These are phyloP conservation scores for Pseudogymnoascus sp. DNA, from an alignment of 2,329 filamentous ascomycete species.

Conservation along the genomic window DNA sequence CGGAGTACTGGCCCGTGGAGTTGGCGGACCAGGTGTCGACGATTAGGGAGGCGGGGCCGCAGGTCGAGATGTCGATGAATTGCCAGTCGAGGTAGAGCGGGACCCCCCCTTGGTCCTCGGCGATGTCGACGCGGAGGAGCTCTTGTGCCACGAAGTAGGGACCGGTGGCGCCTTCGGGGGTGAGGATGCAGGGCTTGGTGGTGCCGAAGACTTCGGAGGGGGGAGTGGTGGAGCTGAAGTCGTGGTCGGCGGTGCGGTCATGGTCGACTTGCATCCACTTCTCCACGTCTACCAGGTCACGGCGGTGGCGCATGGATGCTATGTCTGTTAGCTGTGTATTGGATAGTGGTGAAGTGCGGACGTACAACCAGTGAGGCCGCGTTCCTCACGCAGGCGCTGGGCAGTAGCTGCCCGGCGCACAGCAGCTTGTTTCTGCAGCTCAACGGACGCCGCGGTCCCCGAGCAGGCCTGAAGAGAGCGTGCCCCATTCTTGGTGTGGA, in stretches of 20 bases:
- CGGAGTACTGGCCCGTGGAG: not conserved
- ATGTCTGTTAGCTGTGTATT: not conserved
- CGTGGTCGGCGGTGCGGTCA: not conserved
- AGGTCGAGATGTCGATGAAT: slow-evolving; percentile 32
- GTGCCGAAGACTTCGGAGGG: not conserved
- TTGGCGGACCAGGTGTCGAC: not conserved
- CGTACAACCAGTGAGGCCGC: not conserved
- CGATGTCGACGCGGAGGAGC: slow-evolving; percentile 30
- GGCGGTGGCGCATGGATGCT: not conserved
- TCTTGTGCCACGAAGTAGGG: slow-evolving; percentile 28
- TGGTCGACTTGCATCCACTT: not conserved
- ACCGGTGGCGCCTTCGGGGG: not conserved
- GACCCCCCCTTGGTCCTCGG: slow-evolving; percentile 29
- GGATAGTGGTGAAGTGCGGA: not conserved
- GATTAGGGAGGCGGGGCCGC: slow-evolving; percentile 27
- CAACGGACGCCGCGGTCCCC: not conserved
- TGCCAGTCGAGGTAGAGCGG: slow-evolving; percentile 33
- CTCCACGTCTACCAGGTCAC: not conserved
- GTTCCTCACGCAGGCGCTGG: not conserved
- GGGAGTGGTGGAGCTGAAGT: not conserved
- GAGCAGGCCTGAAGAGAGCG: not conserved
- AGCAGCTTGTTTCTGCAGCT: not conserved
- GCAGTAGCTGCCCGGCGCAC: not conserved
- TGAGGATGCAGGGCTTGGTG: not conserved
- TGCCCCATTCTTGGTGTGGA: not conserved